A percentile compares a stretch with the other conserved stretches of the same genome.
Conservation (phyloP, 2,329 filamentous ascomycete genomes). For the Aspergillus sp. region DNA sequence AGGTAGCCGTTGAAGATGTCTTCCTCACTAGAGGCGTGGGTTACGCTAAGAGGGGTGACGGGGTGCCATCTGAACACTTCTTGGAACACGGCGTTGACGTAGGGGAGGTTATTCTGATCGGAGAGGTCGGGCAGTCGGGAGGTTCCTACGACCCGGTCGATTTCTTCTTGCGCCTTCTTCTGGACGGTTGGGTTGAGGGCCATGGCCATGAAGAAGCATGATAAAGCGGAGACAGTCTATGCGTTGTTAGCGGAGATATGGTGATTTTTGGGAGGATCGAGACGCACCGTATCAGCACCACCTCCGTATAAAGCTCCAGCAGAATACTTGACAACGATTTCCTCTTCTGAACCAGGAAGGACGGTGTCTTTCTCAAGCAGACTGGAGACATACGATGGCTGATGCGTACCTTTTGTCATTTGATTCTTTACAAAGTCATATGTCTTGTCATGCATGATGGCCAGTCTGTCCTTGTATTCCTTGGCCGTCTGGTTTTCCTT, state of each 20-base stretch:
- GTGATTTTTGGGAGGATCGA: neutral
- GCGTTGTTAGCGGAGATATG: neutral
- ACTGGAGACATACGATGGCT: constrained; percentile 45
- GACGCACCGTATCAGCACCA: constrained; percentile 15
- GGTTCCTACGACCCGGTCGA: constrained; percentile 5
- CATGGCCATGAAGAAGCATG: constrained; percentile 17
- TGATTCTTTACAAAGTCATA: constrained; percentile 48
- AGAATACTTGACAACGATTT: constrained; percentile 11
- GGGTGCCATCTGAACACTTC: constrained; percentile 17
- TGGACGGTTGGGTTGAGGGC: constrained; percentile 10
- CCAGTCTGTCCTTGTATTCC: neutral
- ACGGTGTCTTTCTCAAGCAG: constrained; percentile 26
- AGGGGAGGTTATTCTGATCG: constrained; percentile 9
- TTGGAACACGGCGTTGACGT: constrained; percentile 14
- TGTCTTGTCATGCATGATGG: constrained; percentile 37
- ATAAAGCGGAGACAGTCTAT: constrained; percentile 15
- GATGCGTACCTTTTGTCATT: constrained; percentile 34
- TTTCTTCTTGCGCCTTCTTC: constrained; percentile 12
- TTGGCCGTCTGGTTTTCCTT: neutral
- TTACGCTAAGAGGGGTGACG: constrained; percentile 3
- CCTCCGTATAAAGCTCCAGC: constrained; percentile 6
- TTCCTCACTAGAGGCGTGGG: constrained; percentile 8
- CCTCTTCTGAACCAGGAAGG: neutral
- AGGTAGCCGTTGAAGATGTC: constrained; percentile 12
- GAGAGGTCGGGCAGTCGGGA: neutral